Conservation (phyloP, 768 basidiomycete species). For the Pleurotus sapidus region DNA sequence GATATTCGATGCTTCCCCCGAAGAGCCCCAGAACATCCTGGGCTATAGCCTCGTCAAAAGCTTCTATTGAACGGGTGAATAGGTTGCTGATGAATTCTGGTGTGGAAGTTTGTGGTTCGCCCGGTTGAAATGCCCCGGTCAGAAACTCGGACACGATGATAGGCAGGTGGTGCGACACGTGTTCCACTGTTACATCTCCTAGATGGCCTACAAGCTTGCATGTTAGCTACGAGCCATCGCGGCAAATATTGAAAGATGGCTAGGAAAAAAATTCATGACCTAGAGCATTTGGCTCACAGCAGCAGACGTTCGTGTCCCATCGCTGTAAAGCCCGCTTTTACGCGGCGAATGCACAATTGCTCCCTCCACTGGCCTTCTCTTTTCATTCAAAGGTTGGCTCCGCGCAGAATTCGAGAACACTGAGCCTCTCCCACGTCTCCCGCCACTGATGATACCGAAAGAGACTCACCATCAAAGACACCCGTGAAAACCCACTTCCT, state of each 20-base stretch:
- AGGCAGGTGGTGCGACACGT: conserved; percentile 65
- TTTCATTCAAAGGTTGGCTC: too few relatives aligned
- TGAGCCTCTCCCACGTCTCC: not conserved
- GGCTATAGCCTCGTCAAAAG: conserved; percentile 68
- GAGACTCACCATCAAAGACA: conserved; percentile 62
- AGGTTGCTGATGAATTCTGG: conserved; percentile 52
- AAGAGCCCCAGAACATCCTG: conserved; percentile 63
- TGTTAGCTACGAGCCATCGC: not conserved
- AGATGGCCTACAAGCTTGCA: conserved; percentile 47
- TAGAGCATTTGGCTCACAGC: too few relatives aligned
- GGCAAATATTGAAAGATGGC: not conserved
- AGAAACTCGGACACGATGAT: conserved; percentile 64
- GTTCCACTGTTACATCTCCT: conserved; percentile 67
- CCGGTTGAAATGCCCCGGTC: conserved; percentile 34
- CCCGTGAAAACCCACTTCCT: conserved; percentile 63
- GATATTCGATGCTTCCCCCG: conserved; percentile 47
- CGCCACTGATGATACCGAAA: not conserved
- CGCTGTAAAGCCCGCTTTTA: too few relatives aligned
- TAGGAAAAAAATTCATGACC: conserved; percentile 1
- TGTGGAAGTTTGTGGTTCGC: conserved; percentile 35
- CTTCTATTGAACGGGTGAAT: conserved; percentile 54
- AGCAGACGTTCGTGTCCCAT: too few relatives aligned
- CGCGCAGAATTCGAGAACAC: not conserved
- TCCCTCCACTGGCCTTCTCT: too few relatives aligned
- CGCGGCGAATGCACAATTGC: too few relatives aligned